Evolutionary conservation across 2,329 filamentous ascomycete species (phyloP).

Genomic region (Trichoderma simmonsii): DNA sequence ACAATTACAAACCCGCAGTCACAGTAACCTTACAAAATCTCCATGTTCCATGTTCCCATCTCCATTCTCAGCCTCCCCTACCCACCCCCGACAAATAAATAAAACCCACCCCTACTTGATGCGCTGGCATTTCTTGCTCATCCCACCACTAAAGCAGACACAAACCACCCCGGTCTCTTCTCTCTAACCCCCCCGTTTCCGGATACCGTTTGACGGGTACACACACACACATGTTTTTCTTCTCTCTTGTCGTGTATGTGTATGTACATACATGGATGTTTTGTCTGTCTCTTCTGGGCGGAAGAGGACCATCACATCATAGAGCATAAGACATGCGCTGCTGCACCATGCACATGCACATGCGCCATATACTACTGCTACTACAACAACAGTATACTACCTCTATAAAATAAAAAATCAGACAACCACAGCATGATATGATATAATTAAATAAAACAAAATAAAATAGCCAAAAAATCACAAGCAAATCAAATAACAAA

Average conservation of each 20-base stretch:
- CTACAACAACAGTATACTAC: neutral
- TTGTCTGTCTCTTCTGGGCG: neutral
- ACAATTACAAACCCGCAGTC: neutral
- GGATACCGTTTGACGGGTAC: neutral
- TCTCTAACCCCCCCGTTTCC: neutral
- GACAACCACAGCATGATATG: neutral
- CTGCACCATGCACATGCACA: neutral
- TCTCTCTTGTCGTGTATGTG: neutral
- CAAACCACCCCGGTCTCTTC: neutral
- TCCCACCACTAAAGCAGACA: slow-evolving; percentile 4
- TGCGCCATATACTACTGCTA: neutral
- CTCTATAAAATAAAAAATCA: neutral
- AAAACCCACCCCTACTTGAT: slow-evolving; percentile 22
- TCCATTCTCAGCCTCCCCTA: neutral
- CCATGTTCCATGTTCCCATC: neutral
- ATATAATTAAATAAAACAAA: neutral
- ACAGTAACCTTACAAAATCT: neutral
- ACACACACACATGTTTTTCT: neutral
- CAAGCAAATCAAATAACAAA: neutral
- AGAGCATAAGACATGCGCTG: neutral
- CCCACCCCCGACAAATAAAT: neutral
- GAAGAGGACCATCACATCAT: neutral
- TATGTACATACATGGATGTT: no score
- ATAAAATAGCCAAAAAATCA: neutral
- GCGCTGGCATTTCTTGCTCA: slow-evolving; percentile 19